Conservation (phyloP, 495 filamentous ascomycete genomes). For the Xylaria scruposa region DNA sequence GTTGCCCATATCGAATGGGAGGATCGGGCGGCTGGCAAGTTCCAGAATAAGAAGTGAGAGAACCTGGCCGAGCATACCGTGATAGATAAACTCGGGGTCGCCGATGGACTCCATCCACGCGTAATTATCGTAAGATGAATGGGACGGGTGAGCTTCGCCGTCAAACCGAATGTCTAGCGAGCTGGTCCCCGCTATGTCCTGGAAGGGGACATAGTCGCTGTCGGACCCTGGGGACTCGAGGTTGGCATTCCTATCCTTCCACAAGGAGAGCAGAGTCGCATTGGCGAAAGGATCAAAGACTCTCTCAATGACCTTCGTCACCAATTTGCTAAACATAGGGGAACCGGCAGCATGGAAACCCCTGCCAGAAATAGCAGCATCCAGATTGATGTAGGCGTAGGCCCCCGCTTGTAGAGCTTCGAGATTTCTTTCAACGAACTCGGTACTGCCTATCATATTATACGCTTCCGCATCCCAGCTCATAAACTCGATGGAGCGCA, state of each 20-base stretch:
- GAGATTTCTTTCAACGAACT: conserved; percentile 91
- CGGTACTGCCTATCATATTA: conserved; percentile 92
- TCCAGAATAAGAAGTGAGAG: conserved; percentile 86
- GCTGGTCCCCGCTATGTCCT: conserved; percentile 89
- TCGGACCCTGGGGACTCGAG: conserved; percentile 77
- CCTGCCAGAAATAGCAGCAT: conserved; percentile 77
- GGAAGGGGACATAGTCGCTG: conserved; percentile 92
- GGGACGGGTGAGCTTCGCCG: conserved; percentile 73
- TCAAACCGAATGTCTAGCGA: conserved; percentile 86
- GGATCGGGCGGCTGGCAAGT: conserved; percentile 75
- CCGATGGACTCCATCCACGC: conserved; percentile 81
- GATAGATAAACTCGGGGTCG: conserved; percentile 84
- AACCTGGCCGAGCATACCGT: conserved; percentile 78
- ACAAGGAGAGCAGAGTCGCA: conserved; percentile 73
- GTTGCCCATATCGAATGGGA: conserved; percentile 79
- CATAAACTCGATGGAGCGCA: conserved; percentile 90
- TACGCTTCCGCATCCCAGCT: conserved; percentile 96
- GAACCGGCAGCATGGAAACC: conserved; percentile 78
- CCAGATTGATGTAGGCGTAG: conserved; percentile 91
- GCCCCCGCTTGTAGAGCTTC: conserved; percentile 75
- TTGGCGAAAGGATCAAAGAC: conserved; percentile 76
- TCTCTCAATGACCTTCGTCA: conserved; percentile 74
- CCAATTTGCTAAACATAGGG: conserved; percentile 74
- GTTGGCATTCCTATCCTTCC: conserved; percentile 68
- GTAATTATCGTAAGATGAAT: conserved; percentile 88